phyloP scores from a whole-genome alignment of 2,329 filamentous ascomycete genomes.

The Ciborinia camelliae region DNA sequence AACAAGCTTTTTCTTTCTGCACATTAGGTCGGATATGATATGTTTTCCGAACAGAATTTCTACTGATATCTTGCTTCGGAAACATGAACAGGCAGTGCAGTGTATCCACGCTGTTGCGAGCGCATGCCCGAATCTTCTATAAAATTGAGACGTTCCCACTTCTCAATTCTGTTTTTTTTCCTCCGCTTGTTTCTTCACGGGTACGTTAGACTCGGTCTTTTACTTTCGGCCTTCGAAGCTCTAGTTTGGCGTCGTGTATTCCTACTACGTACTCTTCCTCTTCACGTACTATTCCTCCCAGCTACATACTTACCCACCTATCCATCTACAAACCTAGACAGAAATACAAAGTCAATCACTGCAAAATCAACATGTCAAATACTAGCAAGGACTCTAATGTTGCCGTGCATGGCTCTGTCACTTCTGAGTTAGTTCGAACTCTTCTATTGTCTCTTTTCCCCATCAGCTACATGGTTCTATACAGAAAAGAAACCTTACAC shows the following conservation, averaged over 20 bases:
- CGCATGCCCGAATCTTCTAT: neutral
- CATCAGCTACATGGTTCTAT: neutral
- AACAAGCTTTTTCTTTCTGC: too few species aligned
- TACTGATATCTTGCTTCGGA: neutral
- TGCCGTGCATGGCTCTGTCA: neutral
- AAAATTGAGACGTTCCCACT: neutral
- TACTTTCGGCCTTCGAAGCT: neutral
- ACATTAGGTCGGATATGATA: too few species aligned
- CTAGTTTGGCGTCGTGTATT: too few species aligned
- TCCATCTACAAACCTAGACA: neutral
- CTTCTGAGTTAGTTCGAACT: neutral
- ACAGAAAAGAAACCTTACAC: neutral
- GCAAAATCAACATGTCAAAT: neutral
- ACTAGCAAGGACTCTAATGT: neutral
- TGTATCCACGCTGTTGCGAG: neutral
- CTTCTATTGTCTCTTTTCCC: neutral
- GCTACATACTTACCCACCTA: too few species aligned
- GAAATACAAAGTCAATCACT: neutral
- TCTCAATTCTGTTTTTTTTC: neutral
- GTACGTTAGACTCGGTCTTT: neutral
- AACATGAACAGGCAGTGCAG: neutral
- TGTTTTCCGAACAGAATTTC: too few species aligned
- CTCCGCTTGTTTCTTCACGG: neutral
- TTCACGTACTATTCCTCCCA: too few species aligned
- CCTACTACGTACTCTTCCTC: too few species aligned